Base-by-base conservation (phyloP, 352 stramenopile species). In the Plasmopara muralis region DNA sequence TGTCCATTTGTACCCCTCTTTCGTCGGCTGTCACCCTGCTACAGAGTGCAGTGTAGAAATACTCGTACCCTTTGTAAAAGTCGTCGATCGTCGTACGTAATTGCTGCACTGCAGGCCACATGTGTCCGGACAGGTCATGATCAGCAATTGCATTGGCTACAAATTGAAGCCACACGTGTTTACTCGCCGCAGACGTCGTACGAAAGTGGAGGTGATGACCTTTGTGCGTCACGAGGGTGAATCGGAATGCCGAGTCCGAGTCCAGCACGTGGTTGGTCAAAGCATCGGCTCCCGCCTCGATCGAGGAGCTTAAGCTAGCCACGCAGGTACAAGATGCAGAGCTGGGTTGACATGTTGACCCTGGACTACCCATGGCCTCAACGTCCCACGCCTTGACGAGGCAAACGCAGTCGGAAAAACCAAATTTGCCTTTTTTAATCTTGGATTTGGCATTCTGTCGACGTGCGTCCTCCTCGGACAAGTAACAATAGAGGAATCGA, bases 341-440 rank as follows among this genome's bases (percentile, higher is more conserved):
- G 0, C 38, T 40, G 0, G 39, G 10, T 10, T 51, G 51, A 34
- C 40, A 40, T 1, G 40, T 4, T 9, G 16, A 5, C 4, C 29
- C 16, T 2, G 16, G 7, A 7, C 18, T 15, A 10, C 18, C 31
- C 35, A 5, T 5, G 33, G 41, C 33, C 30, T 88, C 78, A 2
- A 93, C 66, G 52, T 90, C 74, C 69, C 74, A 89, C 6, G 80
- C 83, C n/a, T 77, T 77, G 43, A 79, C 70, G 56, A 91, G 75
- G 70, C n/a, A 75, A 9, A 93, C 81, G 50, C 82, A 77, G 50
- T 91, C 77, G 5, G 80, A 78, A 38, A 93, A 93, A 15, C 76
- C 80, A 29, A 93, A 91, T 50, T 89, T 89, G 48, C 83, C 83
- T 46, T 93, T 90, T 57, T 93, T 93, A 63, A 93, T 93, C 64